Base-by-base conservation (phyloP, 129 eudicot species). In the Kitagawia praeruptora region DNA sequence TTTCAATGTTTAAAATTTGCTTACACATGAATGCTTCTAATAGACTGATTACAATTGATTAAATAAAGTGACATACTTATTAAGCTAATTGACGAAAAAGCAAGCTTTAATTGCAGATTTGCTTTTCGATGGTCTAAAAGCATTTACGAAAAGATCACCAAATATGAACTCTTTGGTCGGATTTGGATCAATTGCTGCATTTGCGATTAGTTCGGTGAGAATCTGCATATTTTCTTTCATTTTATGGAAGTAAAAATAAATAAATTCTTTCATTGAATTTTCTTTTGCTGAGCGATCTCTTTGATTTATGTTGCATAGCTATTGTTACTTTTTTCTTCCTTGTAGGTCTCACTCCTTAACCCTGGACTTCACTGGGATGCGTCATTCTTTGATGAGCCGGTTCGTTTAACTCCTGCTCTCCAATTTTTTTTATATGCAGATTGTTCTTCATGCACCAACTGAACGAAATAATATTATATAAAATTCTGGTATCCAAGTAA, bases 151-250 rank as follows among this genome's bases (percentile, higher is more conserved):
- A 86, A 89, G 98, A 46, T 91, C 97, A 63, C 98, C 98, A 71
- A 93, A 93, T 85, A 91, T 93, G 98, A 93, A 93, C 88, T 93
- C 98, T 58, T 97, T 93, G 61, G 97, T 93, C 58, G 98, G 98
- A 80, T 93, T 93, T 81, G 98, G 98, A 78, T 88, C 97, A 74
- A 85, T 93, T 78, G 97, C 97, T 76, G 93, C 97, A 79, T 93
- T 93, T 85, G 88, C 84, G 80, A 89, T 93, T 48, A 91, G 96
- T 82, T 86, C 90, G 56, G 98, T 93, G 85, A 89, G 89, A 47
- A 67, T 78, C 15, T 75, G 18, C 5, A 8, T 40, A 42, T 44
- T 6, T 49, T 18, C 27, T 21, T 73, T 73, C 4, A 0, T 73
- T 14, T 21, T 40, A 8, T 40, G 0, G 9, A 70, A 0, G 19